phyloP scores from a whole-genome alignment of 108 stramenopile species.

The Aurantiochytrium sp. region DNA sequence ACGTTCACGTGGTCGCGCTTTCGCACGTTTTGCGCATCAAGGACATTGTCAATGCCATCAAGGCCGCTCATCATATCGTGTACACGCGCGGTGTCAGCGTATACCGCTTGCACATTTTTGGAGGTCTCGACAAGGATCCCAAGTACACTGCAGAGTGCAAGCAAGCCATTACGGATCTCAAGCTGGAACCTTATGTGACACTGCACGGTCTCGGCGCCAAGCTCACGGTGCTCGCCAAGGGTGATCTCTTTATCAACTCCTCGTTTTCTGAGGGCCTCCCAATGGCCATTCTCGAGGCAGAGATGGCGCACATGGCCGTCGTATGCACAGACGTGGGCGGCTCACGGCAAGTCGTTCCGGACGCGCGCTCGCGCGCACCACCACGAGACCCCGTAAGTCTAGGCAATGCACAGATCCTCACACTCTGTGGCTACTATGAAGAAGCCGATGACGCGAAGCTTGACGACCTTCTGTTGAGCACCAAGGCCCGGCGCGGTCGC shows the following conservation, averaged over 20 bases:
- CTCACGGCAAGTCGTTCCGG: neutral
- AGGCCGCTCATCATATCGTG: neutral
- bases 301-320: neutral
- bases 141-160: slow-evolving; percentile 1
- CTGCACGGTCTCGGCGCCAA: neutral
- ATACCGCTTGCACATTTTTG: neutral
- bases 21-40: slow-evolving; percentile 8
- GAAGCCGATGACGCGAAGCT: neutral
- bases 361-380: neutral
- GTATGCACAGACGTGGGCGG: slow-evolving; percentile 9
- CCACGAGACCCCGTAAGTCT: neutral
- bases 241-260: neutral
- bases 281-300: slow-evolving; percentile 6
- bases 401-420: neutral
- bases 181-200: neutral
- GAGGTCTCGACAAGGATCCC: slow-evolving; percentile 8
- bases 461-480: neutral
- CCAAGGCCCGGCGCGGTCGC: neutral
- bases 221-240: neutral
- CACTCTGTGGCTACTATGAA: neutral
- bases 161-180: neutral
- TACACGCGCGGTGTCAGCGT: neutral
- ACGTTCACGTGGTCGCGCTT: neutral
- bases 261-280: neutral
- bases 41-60: neutral